These are phyloP conservation scores for Tremellales sp. DNA, from an alignment of 1,284 basidiomycete genomes.

Conservation along the genomic window DNA sequence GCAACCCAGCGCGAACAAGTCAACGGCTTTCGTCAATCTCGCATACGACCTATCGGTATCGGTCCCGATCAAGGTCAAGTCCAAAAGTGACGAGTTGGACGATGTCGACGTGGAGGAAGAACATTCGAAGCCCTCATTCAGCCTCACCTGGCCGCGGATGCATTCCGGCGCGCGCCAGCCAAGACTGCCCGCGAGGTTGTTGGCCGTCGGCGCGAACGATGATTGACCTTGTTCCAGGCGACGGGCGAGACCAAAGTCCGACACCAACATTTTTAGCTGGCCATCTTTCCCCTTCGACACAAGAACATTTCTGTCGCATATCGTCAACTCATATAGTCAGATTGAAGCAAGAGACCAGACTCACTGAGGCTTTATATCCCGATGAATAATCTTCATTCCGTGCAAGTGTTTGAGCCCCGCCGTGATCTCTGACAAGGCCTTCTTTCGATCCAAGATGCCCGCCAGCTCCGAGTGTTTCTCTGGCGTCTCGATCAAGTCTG, in stretches of 20 bases:
- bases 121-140: constrained; percentile 69
- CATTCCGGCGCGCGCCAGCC: constrained; percentile 96
- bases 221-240: constrained; percentile 89
- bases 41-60: constrained; percentile 8
- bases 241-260: constrained; percentile 91
- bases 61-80: constrained; percentile 8
- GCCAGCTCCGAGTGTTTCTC: constrained; percentile 58
- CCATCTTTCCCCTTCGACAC: constrained; percentile 68
- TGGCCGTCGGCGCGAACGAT: constrained; percentile 79
- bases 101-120: constrained; percentile 53
- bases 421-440: constrained; percentile 80
- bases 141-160: constrained; percentile 79
- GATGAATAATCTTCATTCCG: constrained; percentile 90
- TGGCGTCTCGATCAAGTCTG: constrained; percentile 84
- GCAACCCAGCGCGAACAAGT: constrained; percentile 90
- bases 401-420: constrained; percentile 87
- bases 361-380: constrained; percentile 92
- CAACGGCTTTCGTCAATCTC: constrained; percentile 83
- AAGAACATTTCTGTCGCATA: constrained; percentile 66
- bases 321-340: neutral
- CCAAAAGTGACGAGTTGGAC: constrained; percentile 22
- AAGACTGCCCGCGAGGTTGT: constrained; percentile 71
- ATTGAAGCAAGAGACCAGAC: constrained; percentile 11
- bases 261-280: constrained; percentile 80
- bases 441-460: constrained; percentile 81